Evolutionary conservation across 208 protist species (phyloP).

Genomic region (Wallacemonas collosoma): DNA sequence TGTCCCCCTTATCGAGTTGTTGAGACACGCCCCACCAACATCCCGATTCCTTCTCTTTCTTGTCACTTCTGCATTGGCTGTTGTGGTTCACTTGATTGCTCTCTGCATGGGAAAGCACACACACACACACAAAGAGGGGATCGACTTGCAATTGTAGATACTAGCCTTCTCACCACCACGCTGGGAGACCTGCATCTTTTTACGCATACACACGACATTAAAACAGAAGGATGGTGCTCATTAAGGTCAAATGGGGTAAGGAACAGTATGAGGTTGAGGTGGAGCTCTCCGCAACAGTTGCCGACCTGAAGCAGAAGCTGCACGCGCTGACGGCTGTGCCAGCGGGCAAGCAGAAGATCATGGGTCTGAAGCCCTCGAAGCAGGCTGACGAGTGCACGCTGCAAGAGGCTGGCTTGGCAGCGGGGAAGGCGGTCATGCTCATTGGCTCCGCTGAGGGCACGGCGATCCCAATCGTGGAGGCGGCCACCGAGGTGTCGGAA

Average conservation of each 20-base stretch:
- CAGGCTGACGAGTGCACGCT: conserved; percentile 41
- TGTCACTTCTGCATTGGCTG: too few relatives aligned
- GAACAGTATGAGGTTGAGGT: conserved; percentile 60
- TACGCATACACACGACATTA: too few relatives aligned
- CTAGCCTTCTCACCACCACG: too few relatives aligned
- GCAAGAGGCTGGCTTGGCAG: conserved; percentile 35
- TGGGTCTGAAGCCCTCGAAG: conserved; percentile 53
- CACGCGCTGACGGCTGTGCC: conserved; percentile 62
- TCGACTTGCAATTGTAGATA: too few relatives aligned
- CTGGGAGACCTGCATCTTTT: neutral
- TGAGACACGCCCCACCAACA: too few relatives aligned
- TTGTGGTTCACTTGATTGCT: too few relatives aligned
- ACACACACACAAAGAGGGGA: too few relatives aligned
- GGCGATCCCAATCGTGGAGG: conserved; percentile 27
- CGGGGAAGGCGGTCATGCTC: conserved; percentile 78
- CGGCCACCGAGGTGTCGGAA: conserved; percentile 16
- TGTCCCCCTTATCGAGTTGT: too few relatives aligned
- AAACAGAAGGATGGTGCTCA: neutral
- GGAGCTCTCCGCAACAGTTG: conserved; percentile 35
- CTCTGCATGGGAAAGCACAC: too few relatives aligned
- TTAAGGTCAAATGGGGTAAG: conserved; percentile 83
- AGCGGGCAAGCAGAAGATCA: conserved; percentile 84
- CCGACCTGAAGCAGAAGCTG: conserved; percentile 56
- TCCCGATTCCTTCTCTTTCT: too few relatives aligned
- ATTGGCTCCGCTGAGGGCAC: conserved; percentile 65